Base-by-base conservation (phyloP, 2,329 filamentous ascomycete genomes). In the Hypoxylon rubiginosum region DNA sequence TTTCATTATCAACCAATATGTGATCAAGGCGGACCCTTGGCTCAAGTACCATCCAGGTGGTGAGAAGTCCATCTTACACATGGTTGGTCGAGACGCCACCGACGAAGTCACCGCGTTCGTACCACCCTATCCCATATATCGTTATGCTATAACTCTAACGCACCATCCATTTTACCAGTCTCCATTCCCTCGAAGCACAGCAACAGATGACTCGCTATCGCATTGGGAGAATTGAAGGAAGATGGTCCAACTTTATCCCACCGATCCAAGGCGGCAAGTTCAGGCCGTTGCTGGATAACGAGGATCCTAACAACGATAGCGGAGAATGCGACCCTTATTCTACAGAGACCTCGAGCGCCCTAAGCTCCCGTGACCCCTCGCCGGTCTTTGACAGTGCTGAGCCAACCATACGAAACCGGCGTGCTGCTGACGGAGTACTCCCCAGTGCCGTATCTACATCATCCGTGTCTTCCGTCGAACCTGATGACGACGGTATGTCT, bases 31-130 rank as follows among this genome's bases (percentile, higher is more conserved):
- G 32, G 95, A 98, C 79, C 86, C 91, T 41, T 99, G 94, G 93
- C 82, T 97, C 56, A 88, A 88, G 57, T 97, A 92, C 75, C 96
- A 98, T 75, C 96, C 96, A 11, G 96, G 96, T 62, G 96, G 96
- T 72, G 90, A 95, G 74, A 96, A 94, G 80, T 88, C 95, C 58
- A 97, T 99, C 70, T 84, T 89, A 77, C 96, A 99, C 77, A 96
- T 97, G 93, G 88, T 98, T 66, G 94, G 94, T 67, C 89, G 91
- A 80, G 94, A 97, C 87, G 95, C 93, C 54, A 97, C 95, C 10
- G 94, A 97, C 79, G 96, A 98, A 80, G 90, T 98, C 67, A 93
- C 91, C 78, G 92, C 91, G 93, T 97, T 86, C 54, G 91, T 84
- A 49, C 54, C 64, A 59, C 59, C 46, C 11, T 15, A n/a, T 67